Conservation (phyloP, 2,329 filamentous ascomycete species). For the Trichoderma polysporum region DNA sequence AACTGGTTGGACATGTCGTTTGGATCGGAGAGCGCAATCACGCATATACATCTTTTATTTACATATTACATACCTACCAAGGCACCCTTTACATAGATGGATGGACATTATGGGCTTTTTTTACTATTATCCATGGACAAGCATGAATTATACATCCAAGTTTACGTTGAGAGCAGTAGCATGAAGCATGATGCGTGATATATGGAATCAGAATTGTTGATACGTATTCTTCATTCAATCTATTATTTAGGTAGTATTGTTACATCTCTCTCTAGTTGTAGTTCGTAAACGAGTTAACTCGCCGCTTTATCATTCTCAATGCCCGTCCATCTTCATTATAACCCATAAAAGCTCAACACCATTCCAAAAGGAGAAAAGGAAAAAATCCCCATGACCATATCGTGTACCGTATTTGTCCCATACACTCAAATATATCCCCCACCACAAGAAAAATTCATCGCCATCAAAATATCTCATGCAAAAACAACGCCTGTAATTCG, state of each 20-base stretch:
- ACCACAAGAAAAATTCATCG: no score
- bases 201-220: neutral
- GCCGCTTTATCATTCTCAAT: neutral
- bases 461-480: neutral
- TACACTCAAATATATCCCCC: neutral
- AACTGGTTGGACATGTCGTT: constrained; percentile 2
- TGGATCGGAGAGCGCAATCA: neutral
- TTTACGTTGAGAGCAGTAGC: no score
- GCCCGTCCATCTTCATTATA: neutral
- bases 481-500: neutral
- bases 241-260: constrained; percentile 1
- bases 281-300: neutral
- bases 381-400: neutral
- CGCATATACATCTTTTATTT: neutral
- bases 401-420: neutral
- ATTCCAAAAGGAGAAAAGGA: neutral
- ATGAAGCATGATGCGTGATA: no score
- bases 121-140: neutral
- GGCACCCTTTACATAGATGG: neutral
- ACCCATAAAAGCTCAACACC: neutral
- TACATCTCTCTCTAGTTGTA: neutral
- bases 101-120: neutral
- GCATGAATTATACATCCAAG: no score
- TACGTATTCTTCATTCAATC: neutral
- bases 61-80: neutral